A percentile compares a stretch with the other conserved stretches of the same genome.
phyloP scores from a whole-genome alignment of 768 basidiomycete genomes.

The Mycena vulgaris region DNA sequence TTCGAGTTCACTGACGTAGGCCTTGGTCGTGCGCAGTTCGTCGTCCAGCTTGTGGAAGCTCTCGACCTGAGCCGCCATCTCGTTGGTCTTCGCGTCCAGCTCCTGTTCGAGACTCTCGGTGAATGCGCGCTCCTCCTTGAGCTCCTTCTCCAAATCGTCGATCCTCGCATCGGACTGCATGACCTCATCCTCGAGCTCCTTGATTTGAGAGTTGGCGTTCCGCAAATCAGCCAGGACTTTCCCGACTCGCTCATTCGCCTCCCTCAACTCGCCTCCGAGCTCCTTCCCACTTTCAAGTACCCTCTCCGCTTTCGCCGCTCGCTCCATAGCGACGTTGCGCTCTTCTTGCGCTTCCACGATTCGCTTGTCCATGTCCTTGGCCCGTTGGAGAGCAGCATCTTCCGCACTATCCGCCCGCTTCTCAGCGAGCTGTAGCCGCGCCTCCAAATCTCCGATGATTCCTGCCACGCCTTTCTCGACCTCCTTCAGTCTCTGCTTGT shows the following conservation, averaged over 20 bases:
- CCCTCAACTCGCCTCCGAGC: conserved; percentile 75
- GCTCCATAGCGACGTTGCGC: conserved; percentile 68
- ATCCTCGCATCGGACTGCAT: conserved; percentile 65
- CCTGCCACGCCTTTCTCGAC: conserved; percentile 79
- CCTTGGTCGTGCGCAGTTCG: conserved; percentile 65
- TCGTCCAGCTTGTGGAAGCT: conserved; percentile 57
- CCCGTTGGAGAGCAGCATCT: conserved; percentile 52
- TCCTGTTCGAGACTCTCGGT: conserved; percentile 63
- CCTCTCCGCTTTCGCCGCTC: conserved; percentile 75
- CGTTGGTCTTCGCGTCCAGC: conserved; percentile 54
- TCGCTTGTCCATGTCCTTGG: conserved; percentile 64
- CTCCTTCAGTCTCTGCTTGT: conserved; percentile 79
- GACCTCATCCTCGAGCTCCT: conserved; percentile 76
- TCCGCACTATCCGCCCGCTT: conserved; percentile 57
- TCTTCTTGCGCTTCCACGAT: conserved; percentile 65
- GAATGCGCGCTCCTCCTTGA: conserved; percentile 67
- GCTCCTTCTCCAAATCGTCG: conserved; percentile 69
- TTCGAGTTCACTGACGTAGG: conserved; percentile 72
- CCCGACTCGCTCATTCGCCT: conserved; percentile 74
- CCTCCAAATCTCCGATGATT: conserved; percentile 78
- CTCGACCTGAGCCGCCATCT: conserved; percentile 52
- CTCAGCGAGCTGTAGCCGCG: conserved; percentile 68
- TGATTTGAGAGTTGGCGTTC: conserved; percentile 70
- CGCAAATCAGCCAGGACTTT: conserved; percentile 72
- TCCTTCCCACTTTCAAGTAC: conserved; percentile 77